These are phyloP conservation scores for Phoma sp. DNA, from an alignment of 2,329 filamentous ascomycete genomes.

Conservation along the genomic window DNA sequence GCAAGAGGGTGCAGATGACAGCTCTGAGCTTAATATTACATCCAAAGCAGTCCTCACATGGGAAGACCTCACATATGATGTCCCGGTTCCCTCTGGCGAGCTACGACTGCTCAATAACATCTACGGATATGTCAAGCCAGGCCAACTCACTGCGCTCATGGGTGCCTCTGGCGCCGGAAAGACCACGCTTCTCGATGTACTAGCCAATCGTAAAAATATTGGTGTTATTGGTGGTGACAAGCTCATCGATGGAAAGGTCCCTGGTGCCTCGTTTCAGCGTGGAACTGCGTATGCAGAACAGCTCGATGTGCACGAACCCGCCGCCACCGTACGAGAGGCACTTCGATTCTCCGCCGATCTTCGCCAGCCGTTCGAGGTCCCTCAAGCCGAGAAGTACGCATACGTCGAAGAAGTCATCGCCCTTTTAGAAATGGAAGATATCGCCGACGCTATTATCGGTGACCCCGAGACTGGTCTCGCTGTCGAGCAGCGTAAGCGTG, in stretches of 20 bases:
- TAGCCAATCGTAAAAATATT: constrained; percentile 70
- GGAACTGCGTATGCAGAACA: constrained; percentile 72
- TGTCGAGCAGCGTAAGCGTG: constrained; percentile 70
- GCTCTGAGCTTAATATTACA: constrained; percentile 58
- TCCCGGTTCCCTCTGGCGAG: constrained; percentile 70
- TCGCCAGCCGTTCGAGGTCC: constrained; percentile 66
- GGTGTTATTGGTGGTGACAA: constrained; percentile 70
- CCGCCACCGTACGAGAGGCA: constrained; percentile 70
- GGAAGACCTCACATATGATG: constrained; percentile 67
- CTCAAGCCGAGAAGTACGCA: constrained; percentile 67
- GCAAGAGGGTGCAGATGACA: constrained; percentile 51
- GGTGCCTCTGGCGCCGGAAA: constrained; percentile 74
- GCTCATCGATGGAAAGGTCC: constrained; percentile 66
- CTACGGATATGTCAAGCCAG: constrained; percentile 64
- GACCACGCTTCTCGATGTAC: constrained; percentile 81
- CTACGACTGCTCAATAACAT: constrained; percentile 65
- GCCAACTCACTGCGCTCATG: constrained; percentile 59
- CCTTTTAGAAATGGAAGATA: constrained; percentile 70
- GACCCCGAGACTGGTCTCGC: constrained; percentile 66
- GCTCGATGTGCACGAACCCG: constrained; percentile 69
- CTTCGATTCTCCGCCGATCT: constrained; percentile 71
- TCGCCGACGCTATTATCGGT: constrained; percentile 72
- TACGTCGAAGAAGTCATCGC: constrained; percentile 72
- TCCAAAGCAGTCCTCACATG: constrained; percentile 66
- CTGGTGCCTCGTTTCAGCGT: constrained; percentile 68